A percentile compares a stretch with the other conserved stretches of the same genome.
These are phyloP conservation scores for Taphrina pruni DNA, from an alignment of 1,139 yeast genomes.

Conservation along the genomic window DNA sequence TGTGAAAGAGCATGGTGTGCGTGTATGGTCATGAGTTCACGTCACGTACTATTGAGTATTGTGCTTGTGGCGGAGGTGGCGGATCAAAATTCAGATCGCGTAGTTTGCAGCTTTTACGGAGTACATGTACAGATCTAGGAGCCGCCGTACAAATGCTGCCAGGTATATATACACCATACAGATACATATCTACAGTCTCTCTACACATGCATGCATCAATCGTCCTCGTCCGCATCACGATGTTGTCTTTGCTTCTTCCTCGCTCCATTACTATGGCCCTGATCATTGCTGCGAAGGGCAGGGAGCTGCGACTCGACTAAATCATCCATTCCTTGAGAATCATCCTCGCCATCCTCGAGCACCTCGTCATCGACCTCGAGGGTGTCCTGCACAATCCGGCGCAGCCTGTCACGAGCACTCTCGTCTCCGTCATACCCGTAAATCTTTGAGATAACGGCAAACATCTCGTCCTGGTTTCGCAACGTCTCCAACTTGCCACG, in stretches of 20 bases:
- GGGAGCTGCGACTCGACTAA: neutral
- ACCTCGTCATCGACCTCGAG: conserved; percentile 39
- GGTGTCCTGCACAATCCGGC: conserved; percentile 23
- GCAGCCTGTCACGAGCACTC: conserved; percentile 17
- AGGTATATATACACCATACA: too few relatives aligned
- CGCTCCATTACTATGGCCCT: neutral
- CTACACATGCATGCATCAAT: neutral
- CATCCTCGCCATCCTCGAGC: conserved; percentile 35
- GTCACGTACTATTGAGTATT: too few relatives aligned
- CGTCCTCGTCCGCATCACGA: neutral
- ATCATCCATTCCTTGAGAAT: conserved; percentile 10
- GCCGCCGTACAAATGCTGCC: too few relatives aligned
- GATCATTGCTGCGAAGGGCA: neutral
- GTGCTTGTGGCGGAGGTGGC: conserved; percentile 11
- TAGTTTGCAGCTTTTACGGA: too few relatives aligned
- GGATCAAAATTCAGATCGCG: neutral
- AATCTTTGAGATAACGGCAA: conserved; percentile 18
- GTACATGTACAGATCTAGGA: too few relatives aligned
- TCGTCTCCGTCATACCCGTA: conserved; percentile 35
- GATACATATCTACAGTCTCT: conserved; percentile 5
- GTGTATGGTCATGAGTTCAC: too few relatives aligned
- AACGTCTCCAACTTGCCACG: conserved; percentile 39
- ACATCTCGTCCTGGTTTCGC: conserved; percentile 20
- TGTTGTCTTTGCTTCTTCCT: conserved; percentile 8
- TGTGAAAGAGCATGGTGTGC: too few relatives aligned